phyloP scores from a whole-genome alignment of 106 monocot genomes.

The Narthecium ossifragum region DNA sequence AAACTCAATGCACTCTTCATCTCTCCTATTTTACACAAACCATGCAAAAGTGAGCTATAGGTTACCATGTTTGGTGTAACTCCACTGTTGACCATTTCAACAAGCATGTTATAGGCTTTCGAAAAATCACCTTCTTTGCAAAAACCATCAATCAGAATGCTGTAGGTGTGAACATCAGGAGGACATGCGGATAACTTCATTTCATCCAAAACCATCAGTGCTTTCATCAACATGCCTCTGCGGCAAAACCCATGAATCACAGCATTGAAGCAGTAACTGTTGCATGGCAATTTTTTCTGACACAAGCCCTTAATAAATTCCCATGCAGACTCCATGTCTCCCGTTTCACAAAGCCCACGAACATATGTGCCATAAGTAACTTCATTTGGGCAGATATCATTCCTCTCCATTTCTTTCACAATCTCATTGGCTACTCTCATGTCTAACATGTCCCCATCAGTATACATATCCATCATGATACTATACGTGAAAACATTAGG shows the following conservation, averaged over 20 bases:
- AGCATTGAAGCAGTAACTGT: constrained; percentile 23
- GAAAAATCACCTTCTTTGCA: constrained; percentile 16
- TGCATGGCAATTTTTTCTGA: constrained; percentile 3
- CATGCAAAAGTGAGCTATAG: constrained; percentile 22
- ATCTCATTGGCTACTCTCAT: constrained; percentile 10
- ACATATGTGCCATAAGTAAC: constrained; percentile 22
- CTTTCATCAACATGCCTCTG: constrained; percentile 2
- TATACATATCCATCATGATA: constrained; percentile 26
- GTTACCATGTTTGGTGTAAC: constrained; percentile 11
- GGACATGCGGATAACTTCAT: constrained; percentile 1
- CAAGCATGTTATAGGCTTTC: constrained; percentile 8
- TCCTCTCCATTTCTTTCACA: constrained; percentile 17
- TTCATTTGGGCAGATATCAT: constrained; percentile 14
- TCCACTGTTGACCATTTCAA: constrained; percentile 17
- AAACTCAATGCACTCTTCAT: constrained; percentile 9
- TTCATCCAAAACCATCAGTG: constrained; percentile 11
- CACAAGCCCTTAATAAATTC: constrained; percentile 9
- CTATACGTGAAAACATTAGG: constrained; percentile 32
- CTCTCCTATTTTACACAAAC: constrained; percentile 10
- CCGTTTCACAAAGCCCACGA: constrained; percentile 20
- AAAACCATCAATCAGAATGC: constrained; percentile 27
- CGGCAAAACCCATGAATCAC: constrained; percentile 17
- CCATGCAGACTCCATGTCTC: constrained; percentile 15
- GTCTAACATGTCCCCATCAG: constrained; percentile 1
- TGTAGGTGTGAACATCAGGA: constrained; percentile 20